Base-by-base conservation (phyloP, 768 basidiomycete species). In the Amanita subjunquillea region DNA sequence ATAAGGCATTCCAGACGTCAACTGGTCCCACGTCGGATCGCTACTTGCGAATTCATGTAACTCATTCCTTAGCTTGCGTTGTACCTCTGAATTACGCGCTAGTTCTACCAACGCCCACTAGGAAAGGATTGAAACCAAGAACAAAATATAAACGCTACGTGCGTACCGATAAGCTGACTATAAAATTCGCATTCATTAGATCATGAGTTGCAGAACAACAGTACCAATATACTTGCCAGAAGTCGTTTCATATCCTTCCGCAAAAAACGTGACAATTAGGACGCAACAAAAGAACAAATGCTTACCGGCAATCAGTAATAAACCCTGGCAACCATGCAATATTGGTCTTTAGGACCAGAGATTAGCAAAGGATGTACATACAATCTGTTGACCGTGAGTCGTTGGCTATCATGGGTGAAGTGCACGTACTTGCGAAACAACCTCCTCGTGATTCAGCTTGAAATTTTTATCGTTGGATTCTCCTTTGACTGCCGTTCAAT, bases 161-260 rank as follows among this genome's bases (percentile, higher is more conserved):
- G 29, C 29, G 29, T 29, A 29, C 29, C 29, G 29, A 29, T 29
- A 29, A 29, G 29, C 29, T 29, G 7, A 7, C 29, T 29, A 29
- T 17, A 17, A 17, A 29, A 29, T 6, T 29, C 7, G 29, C 6
- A 29, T 29, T 29, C 29, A 29, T 29, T 6, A 30, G 30, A 7
- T n/a, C n/a, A 20, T 9, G 22, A 40, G 6, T 15, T 13, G 15
- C 13, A 15, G 38, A 43, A 15, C 12, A 20, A 12, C 3, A 5
- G 32, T 3, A 15, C 3, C n/a, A 17, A 47, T 4, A 17, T 17
- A 62, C 71, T 45, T 56, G 74, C 73, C 70, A 0, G 74, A 73
- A 1, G 78, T 80, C 3, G 78, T 79, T 63, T 79, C 78, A 48
- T 30, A 30, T 9, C 30, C 30, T 30, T 30, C 30, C 30, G 8